These are phyloP conservation scores for Populus hybrid DNA, from an alignment of 441 rosid species.

Conservation along the genomic window DNA sequence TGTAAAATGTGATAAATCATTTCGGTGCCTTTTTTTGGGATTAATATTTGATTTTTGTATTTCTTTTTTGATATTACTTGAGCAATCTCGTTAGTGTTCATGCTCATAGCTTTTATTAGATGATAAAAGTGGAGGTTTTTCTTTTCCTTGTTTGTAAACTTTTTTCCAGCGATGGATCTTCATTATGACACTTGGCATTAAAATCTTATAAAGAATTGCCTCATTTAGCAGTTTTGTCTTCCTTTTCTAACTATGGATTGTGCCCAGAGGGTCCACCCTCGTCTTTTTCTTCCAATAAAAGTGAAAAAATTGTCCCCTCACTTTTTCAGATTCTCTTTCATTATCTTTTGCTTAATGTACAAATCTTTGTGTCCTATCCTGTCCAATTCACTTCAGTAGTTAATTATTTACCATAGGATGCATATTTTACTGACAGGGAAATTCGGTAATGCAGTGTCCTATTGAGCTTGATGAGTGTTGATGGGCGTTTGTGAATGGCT, in stretches of 20 bases:
- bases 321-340: background rate
- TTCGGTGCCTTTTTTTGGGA: background rate
- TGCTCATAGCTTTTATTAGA: background rate
- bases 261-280: background rate
- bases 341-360: background rate
- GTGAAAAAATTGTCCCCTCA: background rate
- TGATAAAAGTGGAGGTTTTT: background rate
- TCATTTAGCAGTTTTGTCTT: background rate
- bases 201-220: background rate
- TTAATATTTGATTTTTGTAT: background rate
- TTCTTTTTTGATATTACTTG: background rate
- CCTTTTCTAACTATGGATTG: background rate
- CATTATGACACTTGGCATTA: background rate
- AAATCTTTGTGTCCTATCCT: background rate
- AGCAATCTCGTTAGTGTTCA: background rate
- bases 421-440: constrained; percentile 23
- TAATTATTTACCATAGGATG: constrained; percentile 6
- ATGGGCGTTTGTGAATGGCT: constrained; percentile 38
- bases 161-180: background rate
- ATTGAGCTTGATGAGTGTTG: constrained; percentile 16
- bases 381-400: constrained; percentile 6
- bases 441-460: constrained; percentile 31
- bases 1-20: constrained; percentile 4
- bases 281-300: background rate
- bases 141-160: background rate